Conservation (phyloP, 176 grass and related monocot species). For the Musa itinerans region DNA sequence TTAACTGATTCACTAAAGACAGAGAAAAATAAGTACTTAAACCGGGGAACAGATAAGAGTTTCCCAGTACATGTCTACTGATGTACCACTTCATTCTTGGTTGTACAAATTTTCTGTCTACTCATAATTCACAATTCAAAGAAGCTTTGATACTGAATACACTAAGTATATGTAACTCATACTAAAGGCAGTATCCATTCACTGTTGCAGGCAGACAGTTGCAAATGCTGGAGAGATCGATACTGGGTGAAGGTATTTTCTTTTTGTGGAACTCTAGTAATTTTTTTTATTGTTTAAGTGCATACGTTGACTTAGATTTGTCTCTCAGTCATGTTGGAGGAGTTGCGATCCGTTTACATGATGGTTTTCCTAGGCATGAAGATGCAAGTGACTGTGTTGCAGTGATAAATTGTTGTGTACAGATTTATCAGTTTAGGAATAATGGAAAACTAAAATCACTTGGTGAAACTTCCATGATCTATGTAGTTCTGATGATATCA, state of each 20-base stretch:
- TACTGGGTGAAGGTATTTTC: constrained; percentile 92
- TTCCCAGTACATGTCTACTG: no score
- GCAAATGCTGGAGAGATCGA: constrained; percentile 51
- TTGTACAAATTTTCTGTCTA: no score
- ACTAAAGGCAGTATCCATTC: background rate
- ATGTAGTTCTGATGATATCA: background rate
- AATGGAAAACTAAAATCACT: background rate
- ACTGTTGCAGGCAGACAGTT: constrained; percentile 58
- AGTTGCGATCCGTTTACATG: background rate
- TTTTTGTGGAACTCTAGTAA: background rate
- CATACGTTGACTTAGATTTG: background rate
- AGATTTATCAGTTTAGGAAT: background rate
- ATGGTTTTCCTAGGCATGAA: no score
- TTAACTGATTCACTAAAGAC: no score
- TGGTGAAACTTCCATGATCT: background rate
- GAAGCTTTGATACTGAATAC: background rate
- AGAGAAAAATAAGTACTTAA: no score
- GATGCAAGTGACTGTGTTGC: no score
- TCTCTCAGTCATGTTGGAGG: background rate
- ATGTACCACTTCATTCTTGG: no score
- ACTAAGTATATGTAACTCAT: background rate
- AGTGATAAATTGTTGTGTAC: no score
- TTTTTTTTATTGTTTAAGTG: background rate
- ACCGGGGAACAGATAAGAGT: no score
- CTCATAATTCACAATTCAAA: background rate